A percentile compares a stretch with the other conserved stretches of the same genome.
phyloP scores from a whole-genome alignment of 2,329 filamentous ascomycete genomes.

The Didymella pomorum region DNA sequence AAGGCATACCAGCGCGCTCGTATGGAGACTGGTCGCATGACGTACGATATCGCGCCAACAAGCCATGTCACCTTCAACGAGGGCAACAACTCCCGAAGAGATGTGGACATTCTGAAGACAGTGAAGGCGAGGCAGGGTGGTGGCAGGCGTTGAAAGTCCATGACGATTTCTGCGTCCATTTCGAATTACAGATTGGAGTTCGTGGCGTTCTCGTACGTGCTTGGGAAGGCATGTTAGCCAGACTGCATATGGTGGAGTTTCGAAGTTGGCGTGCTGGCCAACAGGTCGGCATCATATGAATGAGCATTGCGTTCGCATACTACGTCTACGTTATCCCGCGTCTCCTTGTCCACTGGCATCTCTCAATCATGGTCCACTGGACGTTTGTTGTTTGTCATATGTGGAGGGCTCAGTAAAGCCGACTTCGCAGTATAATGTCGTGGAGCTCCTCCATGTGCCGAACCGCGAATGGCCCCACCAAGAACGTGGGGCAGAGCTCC shows the following conservation, averaged over 20 bases:
- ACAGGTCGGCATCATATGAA: background rate
- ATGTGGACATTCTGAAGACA: slow-evolving; percentile 44
- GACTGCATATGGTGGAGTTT: slow-evolving; percentile 17
- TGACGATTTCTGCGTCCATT: background rate
- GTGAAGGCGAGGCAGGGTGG: slow-evolving; percentile 39
- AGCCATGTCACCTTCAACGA: slow-evolving; percentile 56
- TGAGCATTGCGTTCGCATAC: background rate
- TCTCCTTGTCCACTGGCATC: background rate
- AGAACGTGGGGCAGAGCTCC: slow-evolving; percentile 17
- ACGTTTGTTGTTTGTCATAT: background rate
- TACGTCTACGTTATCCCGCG: background rate
- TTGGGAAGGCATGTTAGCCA: slow-evolving; percentile 16
- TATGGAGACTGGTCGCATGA: slow-evolving; percentile 65
- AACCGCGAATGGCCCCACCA: slow-evolving; percentile 5
- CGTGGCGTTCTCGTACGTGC: slow-evolving; percentile 9
- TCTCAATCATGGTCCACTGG: background rate
- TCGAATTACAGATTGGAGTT: slow-evolving; percentile 9
- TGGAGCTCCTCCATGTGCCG: slow-evolving; percentile 15
- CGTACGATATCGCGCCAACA: slow-evolving; percentile 70
- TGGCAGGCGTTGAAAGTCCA: slow-evolving; percentile 30
- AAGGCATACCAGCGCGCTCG: slow-evolving; percentile 65
- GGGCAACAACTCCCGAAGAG: slow-evolving; percentile 36
- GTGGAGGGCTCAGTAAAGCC: background rate
- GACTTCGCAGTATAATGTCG: background rate
- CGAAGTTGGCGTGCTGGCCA: slow-evolving; percentile 3